A percentile compares a stretch with the other conserved stretches of the same genome.
Evolutionary conservation across 108 stramenopile species (phyloP).

Genomic region (Seminavis robusta): DNA sequence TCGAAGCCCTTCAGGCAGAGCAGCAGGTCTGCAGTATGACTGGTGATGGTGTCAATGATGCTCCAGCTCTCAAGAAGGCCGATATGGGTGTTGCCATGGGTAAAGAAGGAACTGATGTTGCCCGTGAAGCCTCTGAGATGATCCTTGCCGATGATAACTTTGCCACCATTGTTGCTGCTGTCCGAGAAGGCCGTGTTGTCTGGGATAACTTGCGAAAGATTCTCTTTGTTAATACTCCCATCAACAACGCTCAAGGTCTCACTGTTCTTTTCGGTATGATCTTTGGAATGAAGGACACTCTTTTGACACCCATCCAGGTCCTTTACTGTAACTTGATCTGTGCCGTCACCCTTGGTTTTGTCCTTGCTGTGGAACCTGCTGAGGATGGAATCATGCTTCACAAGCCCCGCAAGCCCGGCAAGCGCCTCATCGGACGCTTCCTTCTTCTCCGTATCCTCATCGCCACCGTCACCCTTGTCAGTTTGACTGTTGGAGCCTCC

Average conservation of each 20-base stretch:
- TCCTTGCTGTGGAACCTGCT: slow-evolving; percentile 81
- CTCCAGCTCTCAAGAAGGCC: slow-evolving; percentile 96
- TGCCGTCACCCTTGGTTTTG: slow-evolving; percentile 84
- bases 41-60: slow-evolving; percentile 99
- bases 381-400: slow-evolving; percentile 76
- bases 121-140: slow-evolving; percentile 96
- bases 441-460: slow-evolving; percentile 65
- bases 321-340: slow-evolving; percentile 88
- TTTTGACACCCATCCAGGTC: slow-evolving; percentile 75
- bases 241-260: slow-evolving; percentile 86
- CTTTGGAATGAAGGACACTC: slow-evolving; percentile 53
- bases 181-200: slow-evolving; percentile 78
- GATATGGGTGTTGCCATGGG: slow-evolving; percentile 99
- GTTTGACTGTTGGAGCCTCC: slow-evolving; percentile 43
- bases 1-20: slow-evolving; percentile 88
- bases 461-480: slow-evolving; percentile 56
- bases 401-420: slow-evolving; percentile 72
- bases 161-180: slow-evolving; percentile 85
- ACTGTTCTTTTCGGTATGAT: slow-evolving; percentile 73
- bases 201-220: slow-evolving; percentile 89
- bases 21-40: slow-evolving; percentile 95
- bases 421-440: slow-evolving; percentile 77
- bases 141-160: slow-evolving; percentile 98
- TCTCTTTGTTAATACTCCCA: slow-evolving; percentile 79
- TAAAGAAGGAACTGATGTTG: slow-evolving; percentile 95